A percentile compares a stretch with the other conserved stretches of the same genome.
Evolutionary conservation across 2,329 filamentous ascomycete species (phyloP).

Genomic region (Sporothrix humicola): DNA sequence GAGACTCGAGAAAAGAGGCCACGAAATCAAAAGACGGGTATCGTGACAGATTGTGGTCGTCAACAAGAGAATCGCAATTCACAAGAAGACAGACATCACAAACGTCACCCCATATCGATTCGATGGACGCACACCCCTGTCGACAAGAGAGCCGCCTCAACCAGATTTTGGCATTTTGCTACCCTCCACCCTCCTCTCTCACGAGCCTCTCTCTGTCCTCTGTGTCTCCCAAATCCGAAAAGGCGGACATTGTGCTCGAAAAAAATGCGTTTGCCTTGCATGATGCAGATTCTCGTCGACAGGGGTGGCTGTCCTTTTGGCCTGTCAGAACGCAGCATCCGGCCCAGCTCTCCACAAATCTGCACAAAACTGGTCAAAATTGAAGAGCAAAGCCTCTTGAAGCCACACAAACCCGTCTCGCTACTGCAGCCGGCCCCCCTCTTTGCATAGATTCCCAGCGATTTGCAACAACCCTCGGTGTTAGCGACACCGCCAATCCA

Average conservation of each 20-base stretch:
- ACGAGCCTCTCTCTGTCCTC: background rate
- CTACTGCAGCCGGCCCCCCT: background rate
- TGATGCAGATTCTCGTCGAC: conserved; percentile 22
- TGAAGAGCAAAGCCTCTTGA: no score
- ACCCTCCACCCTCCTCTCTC: no score
- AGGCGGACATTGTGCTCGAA: conserved; percentile 22
- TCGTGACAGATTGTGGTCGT: background rate
- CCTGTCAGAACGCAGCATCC: conserved; percentile 11
- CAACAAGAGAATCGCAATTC: background rate
- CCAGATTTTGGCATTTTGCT: no score
- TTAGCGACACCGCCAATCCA: conserved; percentile 34
- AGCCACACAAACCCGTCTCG: no score
- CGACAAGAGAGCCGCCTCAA: background rate
- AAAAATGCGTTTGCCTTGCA: conserved; percentile 25
- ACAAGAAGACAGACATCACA: background rate
- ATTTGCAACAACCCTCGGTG: conserved; percentile 22
- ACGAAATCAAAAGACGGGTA: background rate
- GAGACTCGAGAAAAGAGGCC: background rate
- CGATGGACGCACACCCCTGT: conserved; percentile 5
- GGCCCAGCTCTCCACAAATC: conserved; percentile 16
- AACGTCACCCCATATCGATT: background rate
- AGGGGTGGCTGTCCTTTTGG: background rate
- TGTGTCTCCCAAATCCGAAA: conserved; percentile 16
- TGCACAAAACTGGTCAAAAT: background rate
- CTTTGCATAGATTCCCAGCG: background rate